Percentiles rank a stretch among this genome's conserved stretches.
Conservation (phyloP, 2,329 filamentous ascomycete genomes). For the Teratosphaeria gauchensis region DNA sequence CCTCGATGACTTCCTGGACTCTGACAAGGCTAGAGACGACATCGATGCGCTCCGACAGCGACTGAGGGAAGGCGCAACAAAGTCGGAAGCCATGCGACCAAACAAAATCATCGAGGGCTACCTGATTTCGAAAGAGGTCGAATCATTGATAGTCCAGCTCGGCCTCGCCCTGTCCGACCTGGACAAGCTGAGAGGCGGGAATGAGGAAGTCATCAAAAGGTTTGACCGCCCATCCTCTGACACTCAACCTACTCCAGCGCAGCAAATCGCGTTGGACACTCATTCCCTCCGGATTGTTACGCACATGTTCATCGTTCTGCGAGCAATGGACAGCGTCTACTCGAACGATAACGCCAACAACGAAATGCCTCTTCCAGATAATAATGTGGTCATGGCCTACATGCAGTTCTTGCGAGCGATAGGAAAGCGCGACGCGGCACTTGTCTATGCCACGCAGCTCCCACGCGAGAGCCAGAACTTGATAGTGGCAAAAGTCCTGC, state of each 20-base stretch:
- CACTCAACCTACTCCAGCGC: conserved; percentile 12
- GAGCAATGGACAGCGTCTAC: conserved; percentile 34
- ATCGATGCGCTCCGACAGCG: conserved; percentile 45
- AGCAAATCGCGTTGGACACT: conserved; percentile 29
- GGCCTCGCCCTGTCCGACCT: conserved; percentile 34
- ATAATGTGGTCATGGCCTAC: conserved; percentile 73
- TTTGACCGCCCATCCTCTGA: background rate
- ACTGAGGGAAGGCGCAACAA: conserved; percentile 48
- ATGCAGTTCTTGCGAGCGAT: conserved; percentile 66
- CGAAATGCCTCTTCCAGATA: conserved; percentile 43
- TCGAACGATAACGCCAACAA: conserved; percentile 25
- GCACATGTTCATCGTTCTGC: conserved; percentile 56
- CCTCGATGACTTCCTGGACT: conserved; percentile 46
- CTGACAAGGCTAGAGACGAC: conserved; percentile 9
- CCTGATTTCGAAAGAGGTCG: conserved; percentile 53
- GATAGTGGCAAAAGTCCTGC: conserved; percentile 66
- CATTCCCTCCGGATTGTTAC: conserved; percentile 36
- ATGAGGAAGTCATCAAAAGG: conserved; percentile 17
- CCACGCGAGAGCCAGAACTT: conserved; percentile 54
- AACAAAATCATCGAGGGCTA: conserved; percentile 69
- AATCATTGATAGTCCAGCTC: conserved; percentile 34
- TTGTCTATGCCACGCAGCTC: conserved; percentile 78
- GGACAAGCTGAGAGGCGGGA: conserved; percentile 16
- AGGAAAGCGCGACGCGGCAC: conserved; percentile 67
- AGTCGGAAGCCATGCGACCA: conserved; percentile 51